Evolutionary conservation across 495 filamentous ascomycete species (phyloP).

Genomic region (Neurospora tetrasperma): DNA sequence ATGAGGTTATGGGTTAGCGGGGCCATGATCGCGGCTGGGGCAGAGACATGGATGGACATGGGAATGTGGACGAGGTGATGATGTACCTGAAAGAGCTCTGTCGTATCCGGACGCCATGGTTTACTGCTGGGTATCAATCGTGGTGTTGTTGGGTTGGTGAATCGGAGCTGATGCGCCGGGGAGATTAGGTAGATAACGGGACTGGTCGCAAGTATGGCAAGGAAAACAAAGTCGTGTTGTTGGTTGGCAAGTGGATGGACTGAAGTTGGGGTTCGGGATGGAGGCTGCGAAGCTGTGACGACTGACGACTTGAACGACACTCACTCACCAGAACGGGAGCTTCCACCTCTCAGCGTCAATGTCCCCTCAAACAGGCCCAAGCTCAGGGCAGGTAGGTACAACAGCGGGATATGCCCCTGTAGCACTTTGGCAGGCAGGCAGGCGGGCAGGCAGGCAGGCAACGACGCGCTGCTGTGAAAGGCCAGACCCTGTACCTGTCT

Average conservation of each 20-base stretch:
- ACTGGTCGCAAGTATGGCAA: not conserved
- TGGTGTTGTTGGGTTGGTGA: constrained; percentile 3
- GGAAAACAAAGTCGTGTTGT: not conserved
- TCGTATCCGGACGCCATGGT: constrained; percentile 83
- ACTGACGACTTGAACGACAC: constrained; percentile 2
- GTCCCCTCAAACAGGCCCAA: not conserved
- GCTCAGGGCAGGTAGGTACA: constrained; percentile 4
- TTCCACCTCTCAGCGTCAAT: not conserved
- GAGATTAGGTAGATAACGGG: not conserved
- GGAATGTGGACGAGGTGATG: constrained; percentile 24
- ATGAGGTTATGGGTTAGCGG: constrained; percentile 29
- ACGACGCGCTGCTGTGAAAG: not conserved
- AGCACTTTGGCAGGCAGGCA: not conserved
- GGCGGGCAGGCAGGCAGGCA: not conserved
- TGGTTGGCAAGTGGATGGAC: constrained; percentile 1
- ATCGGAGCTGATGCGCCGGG: constrained; percentile 5
- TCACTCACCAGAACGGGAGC: not conserved
- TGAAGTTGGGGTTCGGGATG: constrained; percentile 2
- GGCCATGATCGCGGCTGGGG: not conserved
- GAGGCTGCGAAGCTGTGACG: constrained; percentile 18
- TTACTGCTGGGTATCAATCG: constrained; percentile 2
- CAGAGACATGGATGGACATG: not conserved
- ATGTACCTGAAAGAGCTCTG: constrained; percentile 86
- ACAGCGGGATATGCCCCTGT: not conserved
- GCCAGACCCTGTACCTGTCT: not conserved